Evolutionary conservation across 1,139 yeast genomes (phyloP), one percentile per base, ranked within the genome.

Genomic region (Lodderomyces oxycetoniae): DNA sequence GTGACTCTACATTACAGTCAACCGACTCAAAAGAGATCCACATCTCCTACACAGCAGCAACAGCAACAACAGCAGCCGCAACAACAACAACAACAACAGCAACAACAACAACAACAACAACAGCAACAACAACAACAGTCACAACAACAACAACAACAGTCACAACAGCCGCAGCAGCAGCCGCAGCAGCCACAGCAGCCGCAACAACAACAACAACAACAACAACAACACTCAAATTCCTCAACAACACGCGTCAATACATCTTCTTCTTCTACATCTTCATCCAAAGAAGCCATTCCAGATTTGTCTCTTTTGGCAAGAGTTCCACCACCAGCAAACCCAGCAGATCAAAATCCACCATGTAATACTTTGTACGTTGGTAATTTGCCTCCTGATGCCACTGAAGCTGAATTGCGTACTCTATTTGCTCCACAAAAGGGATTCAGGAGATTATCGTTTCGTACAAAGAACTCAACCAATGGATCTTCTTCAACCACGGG

Each of bases 261-360:
- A 10, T 30, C 46, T 30, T 20, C 45, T 34, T 30, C 45, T 22
- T n/a, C 39, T 14, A 11, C 39, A 28, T 13, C 37, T 24, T 24
- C 53, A 12, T 33, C 49, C 17, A 67, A 61, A 42, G 72, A 64
- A 45, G 26, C 26, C 7, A 67, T 82, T n/a, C 87, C 86, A 9
- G 91, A 83, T 52, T 65, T 82, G 44, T 78, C 87, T 2, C 61
- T 82, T 32, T 61, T 83, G 32, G 87, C 89, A 0, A 62, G 86
- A 42, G 87, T 89, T 16, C 89, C 96, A 24, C 96, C 96, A 1
- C 97, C 97, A 3, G 96, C 96, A 2, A 91, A 91, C 50, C 98
- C 98, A 1, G 98, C 98, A 3, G 98, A 91, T 59, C 98, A 91
- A 61, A 91, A 91, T 52, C 98, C 98, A 7, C 98, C 98, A 5